Evolutionary conservation across 2,329 filamentous ascomycete species (phyloP).

Genomic region (Fusarium cicatricum): DNA sequence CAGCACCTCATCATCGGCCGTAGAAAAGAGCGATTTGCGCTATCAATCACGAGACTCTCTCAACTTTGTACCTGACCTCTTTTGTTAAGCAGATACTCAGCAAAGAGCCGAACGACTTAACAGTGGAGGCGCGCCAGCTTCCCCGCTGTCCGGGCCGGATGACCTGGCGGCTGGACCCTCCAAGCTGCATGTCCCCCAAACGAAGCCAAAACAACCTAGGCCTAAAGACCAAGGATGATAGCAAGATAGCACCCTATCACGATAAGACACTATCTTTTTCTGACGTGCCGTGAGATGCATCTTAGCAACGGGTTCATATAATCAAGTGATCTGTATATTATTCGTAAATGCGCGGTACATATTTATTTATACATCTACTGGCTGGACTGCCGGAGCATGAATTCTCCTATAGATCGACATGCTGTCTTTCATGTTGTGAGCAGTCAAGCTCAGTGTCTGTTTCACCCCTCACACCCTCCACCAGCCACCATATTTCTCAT

Average conservation of each 20-base stretch:
- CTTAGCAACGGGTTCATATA: too few relatives aligned
- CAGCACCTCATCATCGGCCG: constrained; percentile 10
- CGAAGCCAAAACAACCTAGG: constrained; percentile 18
- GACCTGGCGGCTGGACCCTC: constrained; percentile 16
- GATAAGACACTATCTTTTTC: background rate
- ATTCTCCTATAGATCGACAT: background rate
- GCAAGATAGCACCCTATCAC: constrained; percentile 13
- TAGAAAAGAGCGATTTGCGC: constrained; percentile 2
- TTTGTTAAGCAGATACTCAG: constrained; percentile 22
- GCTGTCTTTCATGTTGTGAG: background rate
- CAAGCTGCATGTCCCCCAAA: constrained; percentile 22
- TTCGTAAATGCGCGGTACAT: too few relatives aligned
- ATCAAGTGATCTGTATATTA: too few relatives aligned
- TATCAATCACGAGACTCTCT: constrained; percentile 37
- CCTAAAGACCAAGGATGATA: constrained; percentile 11
- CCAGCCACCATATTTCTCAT: background rate
- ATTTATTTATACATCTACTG: too few relatives aligned
- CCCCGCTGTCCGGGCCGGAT: constrained; percentile 30
- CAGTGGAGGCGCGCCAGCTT: constrained; percentile 32
- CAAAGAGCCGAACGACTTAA: constrained; percentile 22
- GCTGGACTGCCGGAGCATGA: too few relatives aligned
- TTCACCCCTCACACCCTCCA: background rate
- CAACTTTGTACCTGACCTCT: constrained; percentile 16
- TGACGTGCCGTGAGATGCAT: too few relatives aligned
- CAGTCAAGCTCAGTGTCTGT: background rate